These are phyloP conservation scores for Hyphodiscus hymeniophilus DNA, from an alignment of 495 filamentous ascomycete genomes.

Conservation along the genomic window DNA sequence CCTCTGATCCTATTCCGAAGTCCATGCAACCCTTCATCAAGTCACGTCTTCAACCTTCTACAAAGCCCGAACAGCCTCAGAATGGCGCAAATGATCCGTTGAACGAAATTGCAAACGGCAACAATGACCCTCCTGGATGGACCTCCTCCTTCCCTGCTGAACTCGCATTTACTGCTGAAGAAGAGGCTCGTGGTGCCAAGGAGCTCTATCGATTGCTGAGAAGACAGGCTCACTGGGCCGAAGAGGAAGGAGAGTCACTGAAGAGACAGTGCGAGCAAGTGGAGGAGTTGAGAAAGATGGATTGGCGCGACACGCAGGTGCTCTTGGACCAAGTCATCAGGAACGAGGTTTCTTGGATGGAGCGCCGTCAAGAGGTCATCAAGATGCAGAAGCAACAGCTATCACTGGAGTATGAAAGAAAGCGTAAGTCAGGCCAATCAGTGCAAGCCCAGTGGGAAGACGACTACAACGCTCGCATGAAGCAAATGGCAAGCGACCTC, in stretches of 20 bases:
- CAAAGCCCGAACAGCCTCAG: slow-evolving; percentile 47
- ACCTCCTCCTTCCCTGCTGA: slow-evolving; percentile 20
- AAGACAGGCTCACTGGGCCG: slow-evolving; percentile 73
- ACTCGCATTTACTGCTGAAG: slow-evolving; percentile 55
- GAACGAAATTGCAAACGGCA: slow-evolving; percentile 44
- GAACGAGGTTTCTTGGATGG: slow-evolving; percentile 42
- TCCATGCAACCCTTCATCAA: slow-evolving; percentile 45
- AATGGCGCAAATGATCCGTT: slow-evolving; percentile 26
- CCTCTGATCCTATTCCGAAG: slow-evolving; percentile 79
- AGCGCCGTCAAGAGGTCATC: slow-evolving; percentile 32
- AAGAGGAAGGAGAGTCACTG: slow-evolving; percentile 58
- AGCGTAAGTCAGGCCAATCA: no score
- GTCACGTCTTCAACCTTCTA: slow-evolving; percentile 56
- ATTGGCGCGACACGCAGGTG: slow-evolving; percentile 80
- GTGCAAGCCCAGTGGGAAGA: no score
- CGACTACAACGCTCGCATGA: no score
- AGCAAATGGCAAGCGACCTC: no score
- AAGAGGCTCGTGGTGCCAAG: slow-evolving; percentile 58
- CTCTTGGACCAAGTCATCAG: slow-evolving; percentile 46
- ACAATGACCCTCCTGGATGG: slow-evolving; percentile 37
- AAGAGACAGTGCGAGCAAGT: slow-evolving; percentile 53
- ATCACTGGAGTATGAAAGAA: no score
- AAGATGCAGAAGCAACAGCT: background rate
- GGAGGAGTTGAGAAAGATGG: slow-evolving; percentile 58
- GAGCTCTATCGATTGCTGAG: slow-evolving; percentile 67